Percentiles rank a stretch among this genome's conserved stretches.
Conservation (phyloP, 2,329 filamentous ascomycete genomes). For the Nakataea oryzae region DNA sequence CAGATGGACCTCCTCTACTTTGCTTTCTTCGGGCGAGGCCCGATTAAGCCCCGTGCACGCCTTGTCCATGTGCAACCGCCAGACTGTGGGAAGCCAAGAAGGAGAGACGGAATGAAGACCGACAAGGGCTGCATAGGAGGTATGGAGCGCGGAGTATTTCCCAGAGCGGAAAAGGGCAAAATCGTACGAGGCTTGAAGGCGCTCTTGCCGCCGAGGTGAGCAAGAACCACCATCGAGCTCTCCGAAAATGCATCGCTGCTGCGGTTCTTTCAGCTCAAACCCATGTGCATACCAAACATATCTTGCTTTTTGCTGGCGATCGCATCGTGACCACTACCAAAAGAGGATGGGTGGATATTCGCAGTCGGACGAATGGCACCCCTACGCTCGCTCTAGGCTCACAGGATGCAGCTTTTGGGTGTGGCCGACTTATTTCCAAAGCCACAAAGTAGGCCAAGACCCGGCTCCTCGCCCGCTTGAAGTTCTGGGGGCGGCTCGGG, state of each 20-base stretch:
- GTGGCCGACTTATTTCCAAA: not conserved
- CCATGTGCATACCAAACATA: too few relatives aligned
- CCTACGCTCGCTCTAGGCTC: too few relatives aligned
- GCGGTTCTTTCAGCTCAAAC: too few relatives aligned
- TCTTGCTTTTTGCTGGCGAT: not conserved
- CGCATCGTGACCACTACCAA: too few relatives aligned
- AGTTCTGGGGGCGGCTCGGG: not conserved
- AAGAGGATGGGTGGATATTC: too few relatives aligned
- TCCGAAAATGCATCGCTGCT: too few relatives aligned
- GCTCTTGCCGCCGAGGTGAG: too few relatives aligned
- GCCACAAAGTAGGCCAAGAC: not conserved
- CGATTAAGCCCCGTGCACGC: not conserved
- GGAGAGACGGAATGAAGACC: not conserved
- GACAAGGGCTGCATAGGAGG: too few relatives aligned
- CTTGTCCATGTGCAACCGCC: too few relatives aligned
- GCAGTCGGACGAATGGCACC: too few relatives aligned
- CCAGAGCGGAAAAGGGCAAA: not conserved
- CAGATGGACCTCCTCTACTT: not conserved
- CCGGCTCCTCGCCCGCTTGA: not conserved
- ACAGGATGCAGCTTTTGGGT: not conserved
- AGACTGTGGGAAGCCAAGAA: not conserved
- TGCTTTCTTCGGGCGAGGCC: not conserved
- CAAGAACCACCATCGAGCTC: not conserved
- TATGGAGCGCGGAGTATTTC: too few relatives aligned
- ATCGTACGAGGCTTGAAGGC: too few relatives aligned